Evolutionary conservation across 768 basidiomycete genomes (phyloP).

Genomic region (Lentinula aciculospora): DNA sequence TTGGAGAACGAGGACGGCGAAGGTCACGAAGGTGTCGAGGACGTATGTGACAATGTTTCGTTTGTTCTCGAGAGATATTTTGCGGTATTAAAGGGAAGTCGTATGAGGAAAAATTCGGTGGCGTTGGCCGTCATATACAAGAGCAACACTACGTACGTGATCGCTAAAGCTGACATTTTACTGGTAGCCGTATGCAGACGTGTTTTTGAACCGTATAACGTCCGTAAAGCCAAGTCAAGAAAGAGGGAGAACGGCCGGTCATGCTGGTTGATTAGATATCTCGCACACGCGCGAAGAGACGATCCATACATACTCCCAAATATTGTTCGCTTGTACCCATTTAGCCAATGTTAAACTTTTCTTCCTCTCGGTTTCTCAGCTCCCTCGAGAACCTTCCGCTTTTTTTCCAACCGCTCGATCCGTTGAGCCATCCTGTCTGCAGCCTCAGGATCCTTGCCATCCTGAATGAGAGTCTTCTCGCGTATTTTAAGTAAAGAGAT

Average conservation of each 20-base stretch:
- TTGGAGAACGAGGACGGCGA: neutral
- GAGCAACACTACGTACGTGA: no score
- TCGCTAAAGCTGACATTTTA: no score
- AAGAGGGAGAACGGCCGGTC: no score
- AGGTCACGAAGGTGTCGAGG: neutral
- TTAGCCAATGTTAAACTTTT: no score
- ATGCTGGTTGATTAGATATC: no score
- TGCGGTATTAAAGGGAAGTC: neutral
- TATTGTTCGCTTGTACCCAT: no score
- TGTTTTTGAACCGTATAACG: no score
- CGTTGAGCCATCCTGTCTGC: constrained; percentile 7
- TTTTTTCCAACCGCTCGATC: constrained; percentile 8
- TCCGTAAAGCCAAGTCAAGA: no score
- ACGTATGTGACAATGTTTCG: neutral
- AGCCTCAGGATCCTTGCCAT: constrained; percentile 4
- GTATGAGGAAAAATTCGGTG: neutral
- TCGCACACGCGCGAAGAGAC: no score
- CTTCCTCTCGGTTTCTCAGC: neutral
- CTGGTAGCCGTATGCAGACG: no score
- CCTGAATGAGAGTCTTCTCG: constrained; percentile 6
- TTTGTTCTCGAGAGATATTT: neutral
- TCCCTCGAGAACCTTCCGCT: neutral
- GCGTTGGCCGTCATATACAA: neutral
- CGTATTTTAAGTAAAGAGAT: constrained; percentile 9
- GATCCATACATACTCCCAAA: no score